Percentiles rank a stretch among this genome's conserved stretches.
phyloP scores from a whole-genome alignment of 768 basidiomycete species.

The Kockovaella imperatae region DNA sequence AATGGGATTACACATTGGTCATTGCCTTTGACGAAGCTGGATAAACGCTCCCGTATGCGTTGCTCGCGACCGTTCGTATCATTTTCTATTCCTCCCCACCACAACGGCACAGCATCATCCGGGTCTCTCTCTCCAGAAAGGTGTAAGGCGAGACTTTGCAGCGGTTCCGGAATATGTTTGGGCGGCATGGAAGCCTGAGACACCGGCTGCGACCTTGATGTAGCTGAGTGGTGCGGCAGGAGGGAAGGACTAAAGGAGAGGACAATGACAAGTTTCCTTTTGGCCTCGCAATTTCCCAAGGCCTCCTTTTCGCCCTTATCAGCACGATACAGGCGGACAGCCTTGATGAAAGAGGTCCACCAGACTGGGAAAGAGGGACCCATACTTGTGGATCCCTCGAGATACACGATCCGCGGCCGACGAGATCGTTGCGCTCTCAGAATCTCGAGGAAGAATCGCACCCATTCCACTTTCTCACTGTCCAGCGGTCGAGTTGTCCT shows the following conservation, averaged over 20 bases:
- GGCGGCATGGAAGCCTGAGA: slow-evolving; percentile 1
- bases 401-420: slow-evolving; percentile 66
- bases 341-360: slow-evolving; percentile 71
- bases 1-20: no score
- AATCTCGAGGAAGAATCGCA: slow-evolving; percentile 32
- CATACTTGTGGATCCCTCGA: slow-evolving; percentile 73
- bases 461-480: no score
- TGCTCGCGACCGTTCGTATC: slow-evolving; percentile 17
- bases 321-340: slow-evolving; percentile 63
- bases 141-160: slow-evolving; percentile 49
- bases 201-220: slow-evolving; percentile 15
- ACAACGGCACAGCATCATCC: no score
- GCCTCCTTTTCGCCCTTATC: slow-evolving; percentile 52
- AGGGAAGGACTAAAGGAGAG: slow-evolving; percentile 79
- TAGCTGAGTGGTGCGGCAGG: slow-evolving; percentile 49
- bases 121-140: slow-evolving; percentile 1
- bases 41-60: slow-evolving; percentile 10
- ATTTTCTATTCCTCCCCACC: slow-evolving; percentile 23
- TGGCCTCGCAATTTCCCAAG: no score
- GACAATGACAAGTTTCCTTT: slow-evolving; percentile 55
- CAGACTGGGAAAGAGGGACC: slow-evolving; percentile 63
- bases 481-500: slow-evolving; percentile 49
- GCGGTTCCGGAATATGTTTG: slow-evolving; percentile 27
- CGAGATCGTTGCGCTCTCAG: slow-evolving; percentile 21
- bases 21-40: no score